Percentiles rank a stretch among this genome's conserved stretches.
Evolutionary conservation across 2,329 filamentous ascomycete genomes (phyloP).

Genomic region (Neoscytalidium dimidiatum): DNA sequence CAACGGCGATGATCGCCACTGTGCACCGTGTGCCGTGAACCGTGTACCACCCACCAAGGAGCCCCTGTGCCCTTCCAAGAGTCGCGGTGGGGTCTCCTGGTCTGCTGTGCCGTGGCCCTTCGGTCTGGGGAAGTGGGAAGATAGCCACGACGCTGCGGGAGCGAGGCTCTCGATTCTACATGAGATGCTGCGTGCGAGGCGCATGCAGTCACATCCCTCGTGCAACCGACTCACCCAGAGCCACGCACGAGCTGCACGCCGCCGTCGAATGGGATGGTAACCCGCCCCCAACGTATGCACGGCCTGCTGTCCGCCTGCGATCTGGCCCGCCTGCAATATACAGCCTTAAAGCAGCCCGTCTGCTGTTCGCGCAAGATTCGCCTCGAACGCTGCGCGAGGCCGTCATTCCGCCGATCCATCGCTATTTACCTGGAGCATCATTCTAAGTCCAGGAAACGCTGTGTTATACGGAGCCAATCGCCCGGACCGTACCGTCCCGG

Average conservation of each 20-base stretch:
- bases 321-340: conserved; percentile 4
- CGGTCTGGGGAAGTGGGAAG: not conserved
- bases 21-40: no score
- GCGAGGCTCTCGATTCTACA: not conserved
- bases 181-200: not conserved
- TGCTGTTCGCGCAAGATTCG: conserved; percentile 8
- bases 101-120: no score
- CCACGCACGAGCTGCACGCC: not conserved
- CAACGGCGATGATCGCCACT: conserved; percentile 6
- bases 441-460: conserved; percentile 3
- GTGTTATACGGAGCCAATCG: not conserved
- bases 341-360: not conserved
- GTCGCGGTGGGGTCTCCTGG: no score
- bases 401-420: not conserved
- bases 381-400: not conserved
- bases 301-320: not conserved
- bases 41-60: not conserved
- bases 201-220: not conserved
- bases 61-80: not conserved
- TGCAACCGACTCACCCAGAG: not conserved
- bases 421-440: not conserved
- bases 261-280: conserved; percentile 2
- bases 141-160: not conserved
- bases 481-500: not conserved
- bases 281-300: not conserved